Evolutionary conservation across 495 filamentous ascomycete genomes (phyloP), one percentile per base, ranked within the genome.

Genomic region (Aspergillus ostianus): DNA sequence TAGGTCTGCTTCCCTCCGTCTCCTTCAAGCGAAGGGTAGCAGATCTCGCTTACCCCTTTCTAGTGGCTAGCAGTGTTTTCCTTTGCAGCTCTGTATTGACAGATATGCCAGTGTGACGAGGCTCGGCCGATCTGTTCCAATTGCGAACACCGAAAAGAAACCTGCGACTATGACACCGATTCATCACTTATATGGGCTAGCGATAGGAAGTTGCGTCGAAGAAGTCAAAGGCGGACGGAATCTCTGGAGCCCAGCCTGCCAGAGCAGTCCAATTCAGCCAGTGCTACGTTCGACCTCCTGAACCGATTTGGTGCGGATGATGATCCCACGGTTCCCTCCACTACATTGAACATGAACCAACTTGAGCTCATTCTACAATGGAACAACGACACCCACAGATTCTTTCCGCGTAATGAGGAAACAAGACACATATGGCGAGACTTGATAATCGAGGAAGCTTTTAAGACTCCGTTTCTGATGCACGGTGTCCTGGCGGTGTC

Each of bases 401-500:
- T 68, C 9, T 56, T 64, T 21, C 56, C 66, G 3, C 61, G 67
- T 4, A 67, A 58, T 21, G 57, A 62, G 30, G 63, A 66, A 36
- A 67, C 64, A 7, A 45, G 59, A 27, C 53, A 63, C 12, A 46
- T 68, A 1, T 80, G 76, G 76, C 58, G 70, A 19, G 53, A 61
- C 17, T 36, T 58, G 4, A 63, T 79, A 7, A 69, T 76, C 5
- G 60, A 73, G 26, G 62, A 78, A 51, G 76, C 74, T 10, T 63
- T 77, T 8, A 55, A 66, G 17, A 52, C 69, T 7, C 66, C 68
- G 5, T 74, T 70, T 36, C 53, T 70, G 0, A 71, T 78, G 65
- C 75, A 78, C 32, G 65, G 67, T 0, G 69, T 78, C 7, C 64
- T 78, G 20, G 75, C 70, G 3, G 50, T 77, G 4, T 68, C 75